A percentile compares a stretch with the other conserved stretches of the same genome.
Conservation (phyloP, 257 asterid species). For the Nicotiana tomentosiformis region DNA sequence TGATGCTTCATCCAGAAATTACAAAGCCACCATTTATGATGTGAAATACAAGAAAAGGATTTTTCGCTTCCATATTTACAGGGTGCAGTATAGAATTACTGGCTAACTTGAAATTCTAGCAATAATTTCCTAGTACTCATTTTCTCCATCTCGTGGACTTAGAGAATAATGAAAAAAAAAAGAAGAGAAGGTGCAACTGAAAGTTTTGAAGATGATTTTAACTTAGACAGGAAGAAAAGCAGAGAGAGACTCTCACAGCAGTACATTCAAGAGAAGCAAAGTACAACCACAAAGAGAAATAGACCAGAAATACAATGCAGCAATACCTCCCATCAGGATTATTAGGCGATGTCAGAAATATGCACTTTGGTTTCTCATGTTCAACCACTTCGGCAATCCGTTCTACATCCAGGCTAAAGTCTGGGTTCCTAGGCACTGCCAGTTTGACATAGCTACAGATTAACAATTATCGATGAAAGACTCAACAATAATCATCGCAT, state of each 20-base stretch:
- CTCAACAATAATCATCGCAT: neutral
- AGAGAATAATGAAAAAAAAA: neutral
- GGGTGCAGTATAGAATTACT: neutral
- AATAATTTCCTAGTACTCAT: neutral
- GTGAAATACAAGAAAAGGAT: neutral
- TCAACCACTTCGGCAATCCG: constrained; percentile 60
- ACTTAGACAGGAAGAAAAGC: neutral
- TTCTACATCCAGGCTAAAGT: constrained; percentile 83
- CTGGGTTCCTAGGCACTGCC: constrained; percentile 76
- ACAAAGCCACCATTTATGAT: neutral
- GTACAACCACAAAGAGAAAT: neutral
- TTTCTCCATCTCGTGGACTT: neutral
- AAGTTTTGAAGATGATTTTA: neutral
- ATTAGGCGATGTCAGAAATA: constrained; percentile 92
- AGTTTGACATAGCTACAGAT: constrained; percentile 7
- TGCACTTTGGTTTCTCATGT: constrained; percentile 86
- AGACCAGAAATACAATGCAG: constrained; percentile 2
- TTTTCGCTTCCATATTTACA: neutral
- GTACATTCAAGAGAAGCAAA: neutral
- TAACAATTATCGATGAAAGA: neutral
- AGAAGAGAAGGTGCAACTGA: neutral
- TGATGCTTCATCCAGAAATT: neutral
- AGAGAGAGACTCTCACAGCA: neutral
- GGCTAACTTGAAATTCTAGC: neutral
- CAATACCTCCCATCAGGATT: constrained; percentile 97